Evolutionary conservation across 495 filamentous ascomycete genomes (phyloP).

Genomic region (Aspergillus mulundensis): DNA sequence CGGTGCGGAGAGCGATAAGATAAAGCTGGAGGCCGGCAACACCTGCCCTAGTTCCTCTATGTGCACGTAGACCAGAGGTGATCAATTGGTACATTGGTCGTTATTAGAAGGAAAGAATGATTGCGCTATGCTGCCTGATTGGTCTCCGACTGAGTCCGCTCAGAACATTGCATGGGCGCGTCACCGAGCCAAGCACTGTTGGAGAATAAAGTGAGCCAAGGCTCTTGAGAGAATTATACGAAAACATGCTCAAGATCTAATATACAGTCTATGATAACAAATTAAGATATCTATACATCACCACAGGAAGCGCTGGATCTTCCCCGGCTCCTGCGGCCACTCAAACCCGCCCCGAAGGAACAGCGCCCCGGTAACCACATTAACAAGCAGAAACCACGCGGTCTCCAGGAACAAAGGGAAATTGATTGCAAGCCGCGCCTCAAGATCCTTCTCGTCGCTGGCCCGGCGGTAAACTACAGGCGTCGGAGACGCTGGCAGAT

Average conservation of each 20-base stretch:
- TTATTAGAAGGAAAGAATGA: neutral
- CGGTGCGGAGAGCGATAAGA: slow-evolving; percentile 2
- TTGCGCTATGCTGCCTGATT: too few relatives aligned
- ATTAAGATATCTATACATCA: slow-evolving; percentile 31
- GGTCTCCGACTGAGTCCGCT: neutral
- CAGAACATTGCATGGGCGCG: neutral
- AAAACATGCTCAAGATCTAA: neutral
- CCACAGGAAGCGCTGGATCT: slow-evolving; percentile 92
- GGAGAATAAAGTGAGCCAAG: neutral
- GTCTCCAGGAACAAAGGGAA: slow-evolving; percentile 65
- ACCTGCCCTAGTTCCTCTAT: neutral
- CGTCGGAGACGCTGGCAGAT: slow-evolving; percentile 54
- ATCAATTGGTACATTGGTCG: neutral
- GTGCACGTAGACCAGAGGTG: neutral
- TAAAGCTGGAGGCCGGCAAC: neutral
- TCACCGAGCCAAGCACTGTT: neutral
- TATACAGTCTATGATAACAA: slow-evolving; percentile 10
- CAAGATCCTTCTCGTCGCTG: slow-evolving; percentile 20
- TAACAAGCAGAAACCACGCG: slow-evolving; percentile 69
- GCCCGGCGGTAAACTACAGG: slow-evolving; percentile 27
- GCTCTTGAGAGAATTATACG: neutral
- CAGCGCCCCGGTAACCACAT: slow-evolving; percentile 69
- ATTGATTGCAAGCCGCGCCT: slow-evolving; percentile 29
- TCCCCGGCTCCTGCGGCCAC: slow-evolving; percentile 76
- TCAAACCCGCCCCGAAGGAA: slow-evolving; percentile 77